Evolutionary conservation across 148 eudicot species (phyloP).

Genomic region (Chenopodium formosanum): DNA sequence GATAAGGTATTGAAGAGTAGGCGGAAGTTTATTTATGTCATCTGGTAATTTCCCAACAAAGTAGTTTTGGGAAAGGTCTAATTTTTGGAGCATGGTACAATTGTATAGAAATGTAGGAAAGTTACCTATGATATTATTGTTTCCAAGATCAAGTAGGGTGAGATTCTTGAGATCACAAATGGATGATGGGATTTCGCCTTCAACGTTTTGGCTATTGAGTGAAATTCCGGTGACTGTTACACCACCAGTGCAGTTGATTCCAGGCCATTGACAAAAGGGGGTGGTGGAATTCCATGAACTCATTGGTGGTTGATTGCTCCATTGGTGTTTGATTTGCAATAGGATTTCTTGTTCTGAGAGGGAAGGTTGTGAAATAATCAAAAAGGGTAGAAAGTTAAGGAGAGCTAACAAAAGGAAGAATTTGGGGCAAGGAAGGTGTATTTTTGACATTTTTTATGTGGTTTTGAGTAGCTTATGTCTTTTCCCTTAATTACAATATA

Average conservation of each 20-base stretch:
- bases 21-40: slow-evolving; percentile 43
- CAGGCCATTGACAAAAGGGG: slow-evolving; percentile 63
- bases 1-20: slow-evolving; percentile 37
- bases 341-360: slow-evolving; percentile 42
- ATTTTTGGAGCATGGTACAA: slow-evolving; percentile 44
- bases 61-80: slow-evolving; percentile 51
- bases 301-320: slow-evolving; percentile 44
- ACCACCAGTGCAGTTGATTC: slow-evolving; percentile 41
- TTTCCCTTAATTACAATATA: too few species aligned
- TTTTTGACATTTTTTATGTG: slow-evolving; percentile 27
- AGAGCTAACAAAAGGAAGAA: slow-evolving; percentile 15
- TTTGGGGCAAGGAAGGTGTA: slow-evolving; percentile 1
- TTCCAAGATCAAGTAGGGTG: slow-evolving; percentile 38
- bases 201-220: slow-evolving; percentile 21
- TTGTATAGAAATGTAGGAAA: slow-evolving; percentile 51
- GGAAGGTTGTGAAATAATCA: slow-evolving; percentile 43
- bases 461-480: too few species aligned
- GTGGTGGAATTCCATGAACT: slow-evolving; percentile 51
- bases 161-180: slow-evolving; percentile 61
- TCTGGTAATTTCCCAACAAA: slow-evolving; percentile 62
- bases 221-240: slow-evolving; percentile 41
- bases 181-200: slow-evolving; percentile 38
- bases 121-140: slow-evolving; percentile 40
- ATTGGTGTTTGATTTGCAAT: slow-evolving; percentile 45
- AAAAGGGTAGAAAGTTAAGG: slow-evolving; percentile 43